Conservation (phyloP, 768 basidiomycete species). For the Fomitopsis pulvina region DNA sequence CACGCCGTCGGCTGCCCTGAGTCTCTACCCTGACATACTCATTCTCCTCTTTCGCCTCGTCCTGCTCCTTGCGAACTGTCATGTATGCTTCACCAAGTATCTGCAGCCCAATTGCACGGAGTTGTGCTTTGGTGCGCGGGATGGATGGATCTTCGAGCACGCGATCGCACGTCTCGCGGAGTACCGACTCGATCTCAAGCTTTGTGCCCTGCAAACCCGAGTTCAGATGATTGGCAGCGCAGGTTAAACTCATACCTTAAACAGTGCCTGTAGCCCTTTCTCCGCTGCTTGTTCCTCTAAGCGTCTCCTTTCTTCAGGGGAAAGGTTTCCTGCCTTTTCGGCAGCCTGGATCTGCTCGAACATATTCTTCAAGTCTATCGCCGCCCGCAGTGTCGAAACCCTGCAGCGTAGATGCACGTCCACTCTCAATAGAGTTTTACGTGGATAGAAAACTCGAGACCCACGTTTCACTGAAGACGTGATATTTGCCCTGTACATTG, state of each 20-base stretch:
- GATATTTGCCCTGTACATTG: slow-evolving; percentile 87
- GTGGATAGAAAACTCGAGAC: slow-evolving; percentile 22
- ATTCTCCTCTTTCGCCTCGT: slow-evolving; percentile 43
- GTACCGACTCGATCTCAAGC: slow-evolving; percentile 83
- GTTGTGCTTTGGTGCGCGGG: slow-evolving; percentile 48
- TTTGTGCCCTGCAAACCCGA: slow-evolving; percentile 62
- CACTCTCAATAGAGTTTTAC: background rate
- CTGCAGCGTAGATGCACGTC: slow-evolving; percentile 29
- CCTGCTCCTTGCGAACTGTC: slow-evolving; percentile 38
- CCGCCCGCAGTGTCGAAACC: slow-evolving; percentile 78
- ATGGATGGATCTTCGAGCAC: slow-evolving; percentile 56
- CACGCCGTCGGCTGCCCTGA: slow-evolving; percentile 50
- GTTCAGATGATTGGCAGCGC: background rate
- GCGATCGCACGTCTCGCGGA: slow-evolving; percentile 84
- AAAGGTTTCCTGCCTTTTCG: slow-evolving; percentile 75
- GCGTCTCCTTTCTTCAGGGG: slow-evolving; percentile 70
- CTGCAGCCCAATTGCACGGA: slow-evolving; percentile 78
- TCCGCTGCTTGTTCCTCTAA: slow-evolving; percentile 91
- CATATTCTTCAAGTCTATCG: slow-evolving; percentile 82
- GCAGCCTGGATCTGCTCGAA: slow-evolving; percentile 92
- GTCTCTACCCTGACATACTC: slow-evolving; percentile 85
- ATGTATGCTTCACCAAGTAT: slow-evolving; percentile 79
- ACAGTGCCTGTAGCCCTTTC: slow-evolving; percentile 84
- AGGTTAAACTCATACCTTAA: slow-evolving; percentile 52
- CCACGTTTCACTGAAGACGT: slow-evolving; percentile 89